phyloP scores from a whole-genome alignment of 2,329 filamentous ascomycete species.

The Westerdykella aurantiaca region DNA sequence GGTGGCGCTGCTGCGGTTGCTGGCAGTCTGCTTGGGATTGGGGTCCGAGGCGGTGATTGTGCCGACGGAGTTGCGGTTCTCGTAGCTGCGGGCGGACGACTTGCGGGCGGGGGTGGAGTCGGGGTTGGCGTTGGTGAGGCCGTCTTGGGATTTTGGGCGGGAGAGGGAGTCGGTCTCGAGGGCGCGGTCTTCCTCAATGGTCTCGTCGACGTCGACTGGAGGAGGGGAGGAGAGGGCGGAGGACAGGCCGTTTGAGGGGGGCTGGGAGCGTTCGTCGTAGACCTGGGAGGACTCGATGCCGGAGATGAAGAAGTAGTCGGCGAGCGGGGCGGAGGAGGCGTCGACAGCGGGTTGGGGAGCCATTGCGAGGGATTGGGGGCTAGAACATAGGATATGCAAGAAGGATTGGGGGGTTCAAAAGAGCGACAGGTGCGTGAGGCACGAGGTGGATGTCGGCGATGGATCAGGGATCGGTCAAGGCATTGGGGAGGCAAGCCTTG shows the following conservation, averaged over 20 bases:
- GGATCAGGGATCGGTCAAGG: constrained; percentile 24
- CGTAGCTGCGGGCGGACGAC: constrained; percentile 39
- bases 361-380: constrained; percentile 20
- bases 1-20: constrained; percentile 60
- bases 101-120: constrained; percentile 29
- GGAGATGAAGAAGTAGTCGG: constrained; percentile 62
- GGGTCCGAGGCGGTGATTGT: constrained; percentile 43
- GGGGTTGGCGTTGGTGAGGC: constrained; percentile 37
- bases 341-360: constrained; percentile 36
- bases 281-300: constrained; percentile 50
- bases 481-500: constrained; percentile 19
- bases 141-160: constrained; percentile 42
- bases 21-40: constrained; percentile 44
- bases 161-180: constrained; percentile 47
- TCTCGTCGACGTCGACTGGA: constrained; percentile 44
- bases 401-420: constrained; percentile 12
- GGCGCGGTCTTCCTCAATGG: constrained; percentile 55
- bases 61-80: constrained; percentile 47
- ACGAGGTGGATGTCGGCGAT: constrained; percentile 5
- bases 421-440: constrained; percentile 19
- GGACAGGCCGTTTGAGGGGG: constrained; percentile 17
- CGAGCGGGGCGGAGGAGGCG: constrained; percentile 50
- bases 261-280: constrained; percentile 42
- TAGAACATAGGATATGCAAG: constrained; percentile 28
- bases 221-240: constrained; percentile 28